Conservation (phyloP, 169 alveolate genomes). For the Cryptosporidium bovis region DNA sequence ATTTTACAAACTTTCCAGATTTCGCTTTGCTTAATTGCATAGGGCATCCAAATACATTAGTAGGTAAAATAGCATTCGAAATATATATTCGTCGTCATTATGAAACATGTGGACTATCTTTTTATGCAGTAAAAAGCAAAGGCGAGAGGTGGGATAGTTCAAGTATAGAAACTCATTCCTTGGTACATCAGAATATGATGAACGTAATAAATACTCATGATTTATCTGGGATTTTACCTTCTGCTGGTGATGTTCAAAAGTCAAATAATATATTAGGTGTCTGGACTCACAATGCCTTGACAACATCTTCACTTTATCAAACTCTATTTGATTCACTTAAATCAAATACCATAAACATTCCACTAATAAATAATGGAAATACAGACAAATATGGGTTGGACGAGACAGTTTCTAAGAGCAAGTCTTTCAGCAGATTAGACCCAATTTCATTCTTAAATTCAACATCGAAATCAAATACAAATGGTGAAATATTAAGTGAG, state of each 20-base stretch:
- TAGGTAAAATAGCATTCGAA: slow-evolving; percentile 52
- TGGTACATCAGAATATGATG: slow-evolving; percentile 4
- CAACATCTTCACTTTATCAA: slow-evolving; percentile 51
- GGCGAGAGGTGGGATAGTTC: slow-evolving; percentile 59
- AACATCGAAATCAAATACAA: slow-evolving; percentile 3
- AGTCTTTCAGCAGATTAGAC: slow-evolving; percentile 5
- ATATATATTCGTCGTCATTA: slow-evolving; percentile 68
- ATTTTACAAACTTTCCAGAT: slow-evolving; percentile 61
- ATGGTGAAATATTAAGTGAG: not conserved
- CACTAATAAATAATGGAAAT: slow-evolving; percentile 13
- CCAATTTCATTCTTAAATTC: not conserved
- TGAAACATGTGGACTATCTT: slow-evolving; percentile 62
- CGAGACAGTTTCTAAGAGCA: slow-evolving; percentile 8
- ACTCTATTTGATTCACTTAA: slow-evolving; percentile 27
- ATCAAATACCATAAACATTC: slow-evolving; percentile 37
- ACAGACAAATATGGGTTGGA: not conserved
- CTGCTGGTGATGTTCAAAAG: slow-evolving; percentile 4
- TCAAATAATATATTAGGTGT: slow-evolving; percentile 45
- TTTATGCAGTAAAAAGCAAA: slow-evolving; percentile 39
- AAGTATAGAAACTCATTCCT: not conserved
- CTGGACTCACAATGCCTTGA: slow-evolving; percentile 58
- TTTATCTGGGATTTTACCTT: slow-evolving; percentile 4
- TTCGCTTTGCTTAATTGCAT: slow-evolving; percentile 33
- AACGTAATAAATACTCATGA: slow-evolving; percentile 1
- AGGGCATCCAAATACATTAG: slow-evolving; percentile 47